Evolutionary conservation across 2,329 filamentous ascomycete species (phyloP), one percentile per base, ranked within the genome.

Genomic region (Fusarium sp.): DNA sequence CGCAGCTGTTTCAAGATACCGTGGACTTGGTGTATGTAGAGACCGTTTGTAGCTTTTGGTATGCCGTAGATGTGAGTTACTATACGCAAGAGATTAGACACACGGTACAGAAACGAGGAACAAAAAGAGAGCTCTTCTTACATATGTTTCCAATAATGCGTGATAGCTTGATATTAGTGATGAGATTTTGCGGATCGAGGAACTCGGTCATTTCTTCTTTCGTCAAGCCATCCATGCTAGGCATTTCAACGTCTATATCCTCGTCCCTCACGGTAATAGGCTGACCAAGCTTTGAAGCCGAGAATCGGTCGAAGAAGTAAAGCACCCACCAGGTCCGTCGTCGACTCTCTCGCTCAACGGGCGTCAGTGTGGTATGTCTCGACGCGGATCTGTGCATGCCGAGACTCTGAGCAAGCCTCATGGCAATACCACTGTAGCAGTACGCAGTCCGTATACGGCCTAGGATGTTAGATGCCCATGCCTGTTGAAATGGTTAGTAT

Each of bases 361-460:
- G 62, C 2, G 59, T 64, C 2, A 72, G 43, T 0, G 62, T 56
- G 1, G 64, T 67, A 3, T 55, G 54, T 7, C 56, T 51, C 0
- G 69, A 64, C 70, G 62, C 68, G 0, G 69, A 64, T 26, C 80
- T 74, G 31, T 81, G 80, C 51, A 81, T 67, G 0, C 79, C 80
- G 5, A 81, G 75, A 11, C 73, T 77, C 12, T 79, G 68, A 2
- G 77, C 74, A 26, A 80, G 66, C 5, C 79, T 73, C 72, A 81
- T 67, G 1, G 74, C 74, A 4, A 69, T 73, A 1, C 74, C 74
- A 12, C 68, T 70, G n/a, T 75, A 75, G 13, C 65, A 68, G 42
- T 73, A 74, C 19, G 74, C 74, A 3, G 74, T 73, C 4, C 72
- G 53, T 2, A 74, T 69, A 0, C 78, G 53, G 59, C 79, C 64